Evolutionary conservation across 148 eudicot species (phyloP), one percentile per base, ranked within the genome.

Genomic region (Diospyros kaki): DNA sequence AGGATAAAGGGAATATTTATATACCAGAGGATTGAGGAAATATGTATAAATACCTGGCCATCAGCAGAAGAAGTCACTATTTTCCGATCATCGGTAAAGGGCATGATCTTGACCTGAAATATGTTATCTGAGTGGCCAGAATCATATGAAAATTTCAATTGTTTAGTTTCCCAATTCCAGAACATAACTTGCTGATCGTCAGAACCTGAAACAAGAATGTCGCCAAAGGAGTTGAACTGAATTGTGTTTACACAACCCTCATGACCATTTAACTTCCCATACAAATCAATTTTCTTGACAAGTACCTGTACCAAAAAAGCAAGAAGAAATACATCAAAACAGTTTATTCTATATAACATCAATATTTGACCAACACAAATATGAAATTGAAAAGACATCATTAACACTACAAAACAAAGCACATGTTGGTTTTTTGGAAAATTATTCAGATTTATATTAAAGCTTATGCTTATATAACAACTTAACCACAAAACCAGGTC

Each of bases 51-150:
- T 51, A 93, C 97, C 93, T 90, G 94, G 41, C 96, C 91, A 84
- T 93, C 97, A 58, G 90, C 93, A 17, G 93, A 83, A 72, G 90
- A 83, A 66, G 97, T 87, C 52, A 90, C 89, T 53, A 90, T 81
- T 40, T 54, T 79, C 53, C 79, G 86, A 75, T 90, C 95, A 82
- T 90, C 90, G 43, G 88, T 82, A 67, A 86, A 90, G 6, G 97
- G 97, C 96, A 93, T 86, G 67, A 90, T 79, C 72, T 64, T 89
- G 74, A 87, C 82, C 86, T 93, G 97, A 71, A 90, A 89, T 41
- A 93, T 83, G 76, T 89, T 89, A 75, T 84, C 85, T 15, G 72
- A 56, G 73, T 93, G 97, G 71, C 97, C 97, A 72, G 97, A 93
- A 38, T 76, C 73, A 85, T 90, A 93, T 1, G 90, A 81, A 73